phyloP scores from a whole-genome alignment of 2,329 filamentous ascomycete species.

The Hypoxylon sp. region DNA sequence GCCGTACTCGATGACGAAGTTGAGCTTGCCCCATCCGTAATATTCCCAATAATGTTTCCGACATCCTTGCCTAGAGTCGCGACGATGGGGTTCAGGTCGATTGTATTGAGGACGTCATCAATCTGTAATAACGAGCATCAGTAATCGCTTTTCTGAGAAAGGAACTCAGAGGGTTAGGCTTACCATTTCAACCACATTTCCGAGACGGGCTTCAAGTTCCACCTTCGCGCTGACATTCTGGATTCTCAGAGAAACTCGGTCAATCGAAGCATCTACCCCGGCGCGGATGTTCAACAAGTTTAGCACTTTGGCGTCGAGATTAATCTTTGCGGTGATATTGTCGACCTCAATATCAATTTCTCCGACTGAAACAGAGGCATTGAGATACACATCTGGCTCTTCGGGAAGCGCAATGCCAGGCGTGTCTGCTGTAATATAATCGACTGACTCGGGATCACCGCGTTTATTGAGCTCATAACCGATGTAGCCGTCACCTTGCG shows the following conservation, averaged over 20 bases:
- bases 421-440: slow-evolving; percentile 69
- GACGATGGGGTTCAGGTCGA: slow-evolving; percentile 73
- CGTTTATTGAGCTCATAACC: slow-evolving; percentile 68
- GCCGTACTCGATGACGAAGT: slow-evolving; percentile 49
- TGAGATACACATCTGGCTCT: slow-evolving; percentile 72
- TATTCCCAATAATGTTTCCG: slow-evolving; percentile 63
- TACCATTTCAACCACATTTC: slow-evolving; percentile 65
- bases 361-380: slow-evolving; percentile 60
- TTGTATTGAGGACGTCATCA: slow-evolving; percentile 68
- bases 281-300: slow-evolving; percentile 72
- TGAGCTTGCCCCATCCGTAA: slow-evolving; percentile 51
- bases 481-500: slow-evolving; percentile 64
- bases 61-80: slow-evolving; percentile 68
- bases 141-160: neutral
- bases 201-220: slow-evolving; percentile 70
- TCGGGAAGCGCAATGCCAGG: slow-evolving; percentile 61
- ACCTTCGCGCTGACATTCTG: slow-evolving; percentile 72
- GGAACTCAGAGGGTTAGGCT: neutral
- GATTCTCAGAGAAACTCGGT: slow-evolving; percentile 69
- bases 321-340: slow-evolving; percentile 73
- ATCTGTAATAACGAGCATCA: slow-evolving; percentile 61
- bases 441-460: slow-evolving; percentile 64
- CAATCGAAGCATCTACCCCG: slow-evolving; percentile 71
- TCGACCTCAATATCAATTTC: slow-evolving; percentile 71
- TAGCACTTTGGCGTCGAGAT: slow-evolving; percentile 71